phyloP scores from a whole-genome alignment of 306 rosid species.

The Cucurbita maxima region DNA sequence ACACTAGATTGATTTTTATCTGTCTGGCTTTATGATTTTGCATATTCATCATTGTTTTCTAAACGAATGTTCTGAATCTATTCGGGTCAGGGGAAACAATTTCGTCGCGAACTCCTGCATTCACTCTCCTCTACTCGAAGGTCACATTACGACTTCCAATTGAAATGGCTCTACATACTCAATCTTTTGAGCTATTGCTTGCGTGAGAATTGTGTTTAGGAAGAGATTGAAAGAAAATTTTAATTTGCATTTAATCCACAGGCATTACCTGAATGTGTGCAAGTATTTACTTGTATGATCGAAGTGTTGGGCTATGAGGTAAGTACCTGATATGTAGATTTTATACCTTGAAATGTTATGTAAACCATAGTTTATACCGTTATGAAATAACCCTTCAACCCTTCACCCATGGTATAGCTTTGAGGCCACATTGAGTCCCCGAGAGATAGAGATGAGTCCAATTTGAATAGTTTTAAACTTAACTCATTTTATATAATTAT shows the following conservation, averaged over 20 bases:
- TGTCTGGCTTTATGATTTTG: not conserved
- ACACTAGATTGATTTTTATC: not conserved
- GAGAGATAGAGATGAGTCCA: not conserved
- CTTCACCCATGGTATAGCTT: not conserved
- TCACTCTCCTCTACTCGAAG: conserved; percentile 1
- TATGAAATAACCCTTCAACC: not conserved
- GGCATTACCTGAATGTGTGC: not conserved
- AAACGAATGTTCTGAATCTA: not conserved
- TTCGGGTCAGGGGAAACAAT: not conserved
- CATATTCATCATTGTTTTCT: not conserved
- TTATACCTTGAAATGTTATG: not conserved
- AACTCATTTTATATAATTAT: too few relatives aligned
- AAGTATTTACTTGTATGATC: not conserved
- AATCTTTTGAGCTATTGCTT: not conserved
- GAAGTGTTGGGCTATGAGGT: not conserved
- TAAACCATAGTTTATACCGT: not conserved
- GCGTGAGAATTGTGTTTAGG: not conserved
- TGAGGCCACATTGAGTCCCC: not conserved
- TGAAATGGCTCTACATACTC: not conserved
- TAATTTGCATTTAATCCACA: not conserved
- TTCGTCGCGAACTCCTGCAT: not conserved
- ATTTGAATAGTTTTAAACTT: not conserved
- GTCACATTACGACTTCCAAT: not conserved
- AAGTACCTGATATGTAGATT: not conserved
- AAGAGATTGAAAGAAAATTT: not conserved